phyloP scores from a whole-genome alignment of 2,329 filamentous ascomycete species.

The Pestalotiopsis sp. region DNA sequence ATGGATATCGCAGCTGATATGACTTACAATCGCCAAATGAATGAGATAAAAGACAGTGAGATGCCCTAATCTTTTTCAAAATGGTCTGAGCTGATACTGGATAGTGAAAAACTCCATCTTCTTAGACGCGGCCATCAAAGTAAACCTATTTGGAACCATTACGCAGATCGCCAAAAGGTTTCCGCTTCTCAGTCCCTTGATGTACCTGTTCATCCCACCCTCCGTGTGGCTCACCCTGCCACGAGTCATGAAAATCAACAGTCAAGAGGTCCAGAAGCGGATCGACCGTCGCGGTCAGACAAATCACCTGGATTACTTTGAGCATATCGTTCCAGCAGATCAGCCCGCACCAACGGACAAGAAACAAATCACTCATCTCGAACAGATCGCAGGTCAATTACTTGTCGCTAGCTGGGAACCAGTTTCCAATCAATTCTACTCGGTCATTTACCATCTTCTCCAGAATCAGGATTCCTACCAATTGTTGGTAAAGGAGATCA shows the following conservation, averaged over 20 bases:
- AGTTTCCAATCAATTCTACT: conserved; percentile 17
- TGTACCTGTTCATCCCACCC: conserved; percentile 19
- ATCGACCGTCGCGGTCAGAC: conserved; percentile 18
- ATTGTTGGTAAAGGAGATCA: conserved; percentile 33
- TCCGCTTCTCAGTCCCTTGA: conserved; percentile 18
- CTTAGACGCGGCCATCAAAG: conserved; percentile 12
- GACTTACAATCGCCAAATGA: conserved; percentile 17
- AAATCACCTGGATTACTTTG: conserved; percentile 23
- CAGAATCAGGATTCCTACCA: conserved; percentile 25
- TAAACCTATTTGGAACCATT: conserved; percentile 13
- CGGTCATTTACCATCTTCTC: conserved; percentile 21
- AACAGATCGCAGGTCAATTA: conserved; percentile 20
- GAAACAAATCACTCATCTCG: conserved; percentile 16
- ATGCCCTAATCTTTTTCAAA: background rate
- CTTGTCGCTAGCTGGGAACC: conserved; percentile 21
- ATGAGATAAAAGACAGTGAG: conserved; percentile 21
- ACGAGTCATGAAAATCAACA: background rate
- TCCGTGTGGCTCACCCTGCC: background rate
- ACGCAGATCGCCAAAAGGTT: conserved; percentile 15
- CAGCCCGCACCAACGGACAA: background rate
- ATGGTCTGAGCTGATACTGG: background rate
- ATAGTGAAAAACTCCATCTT: conserved; percentile 14
- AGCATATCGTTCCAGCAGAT: conserved; percentile 17
- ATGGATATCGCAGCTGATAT: conserved; percentile 16
- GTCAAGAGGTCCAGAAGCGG: conserved; percentile 13